phyloP scores from a whole-genome alignment of 495 filamentous ascomycete genomes.

The Trichocladium antarcticum region DNA sequence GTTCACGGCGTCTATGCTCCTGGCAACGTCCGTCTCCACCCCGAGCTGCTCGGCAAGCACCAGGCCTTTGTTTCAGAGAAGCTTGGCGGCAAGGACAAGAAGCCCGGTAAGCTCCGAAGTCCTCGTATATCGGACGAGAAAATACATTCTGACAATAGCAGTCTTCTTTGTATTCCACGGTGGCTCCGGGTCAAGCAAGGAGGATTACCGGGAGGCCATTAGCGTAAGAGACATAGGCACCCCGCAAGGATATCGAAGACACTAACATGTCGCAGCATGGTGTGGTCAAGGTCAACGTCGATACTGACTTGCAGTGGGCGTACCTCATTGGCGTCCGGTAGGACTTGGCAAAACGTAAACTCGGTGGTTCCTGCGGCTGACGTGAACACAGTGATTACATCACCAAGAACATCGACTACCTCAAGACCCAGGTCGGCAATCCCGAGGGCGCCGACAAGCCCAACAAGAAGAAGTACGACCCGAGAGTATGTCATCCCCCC shows the following conservation, averaged over 20 bases:
- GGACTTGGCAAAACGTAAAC: background rate
- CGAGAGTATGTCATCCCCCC: constrained; percentile 10
- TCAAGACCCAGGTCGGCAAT: constrained; percentile 78
- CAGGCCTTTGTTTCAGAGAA: constrained; percentile 79
- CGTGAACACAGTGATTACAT: constrained; percentile 55
- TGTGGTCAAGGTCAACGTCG: constrained; percentile 96
- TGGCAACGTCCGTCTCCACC: constrained; percentile 91
- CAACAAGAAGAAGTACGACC: constrained; percentile 98
- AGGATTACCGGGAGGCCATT: constrained; percentile 82
- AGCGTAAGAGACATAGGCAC: constrained; percentile 24
- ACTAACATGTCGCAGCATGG: constrained; percentile 40
- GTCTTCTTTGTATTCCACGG: constrained; percentile 99
- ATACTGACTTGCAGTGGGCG: constrained; percentile 73
- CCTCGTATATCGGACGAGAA: background rate
- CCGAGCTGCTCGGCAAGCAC: constrained; percentile 88
- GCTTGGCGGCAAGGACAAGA: constrained; percentile 50
- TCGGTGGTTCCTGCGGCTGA: background rate
- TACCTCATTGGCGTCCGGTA: constrained; percentile 76
- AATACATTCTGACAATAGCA: background rate
- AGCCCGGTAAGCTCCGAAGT: constrained; percentile 43
- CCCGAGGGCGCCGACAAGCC: constrained; percentile 92
- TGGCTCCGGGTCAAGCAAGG: constrained; percentile 78
- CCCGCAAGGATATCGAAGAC: too few relatives aligned
- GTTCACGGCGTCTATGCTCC: constrained; percentile 99
- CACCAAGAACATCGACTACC: constrained; percentile 87